phyloP scores from a whole-genome alignment of 176 grass and related monocot genomes.

The Themeda triandra region DNA sequence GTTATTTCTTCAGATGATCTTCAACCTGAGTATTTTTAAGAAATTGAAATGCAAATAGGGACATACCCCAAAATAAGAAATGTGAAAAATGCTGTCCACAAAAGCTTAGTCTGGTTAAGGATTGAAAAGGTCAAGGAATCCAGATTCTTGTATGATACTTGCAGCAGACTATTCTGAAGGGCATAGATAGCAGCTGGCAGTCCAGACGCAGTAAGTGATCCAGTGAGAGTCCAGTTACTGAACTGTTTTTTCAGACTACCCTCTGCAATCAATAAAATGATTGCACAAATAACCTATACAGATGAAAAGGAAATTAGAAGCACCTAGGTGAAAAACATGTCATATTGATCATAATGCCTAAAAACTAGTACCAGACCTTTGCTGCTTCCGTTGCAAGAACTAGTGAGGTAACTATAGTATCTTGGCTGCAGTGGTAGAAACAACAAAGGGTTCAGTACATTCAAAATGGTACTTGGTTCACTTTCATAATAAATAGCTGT shows the following conservation, averaged over 20 bases:
- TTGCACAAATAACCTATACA: constrained; percentile 68
- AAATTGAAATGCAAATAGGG: constrained; percentile 19
- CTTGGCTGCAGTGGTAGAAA: constrained; percentile 53
- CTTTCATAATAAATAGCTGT: background rate
- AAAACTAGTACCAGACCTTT: constrained; percentile 54
- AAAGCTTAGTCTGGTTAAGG: constrained; percentile 96
- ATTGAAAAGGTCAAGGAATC: constrained; percentile 98
- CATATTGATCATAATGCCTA: constrained; percentile 9
- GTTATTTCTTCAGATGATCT: constrained; percentile 4
- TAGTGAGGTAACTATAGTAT: constrained; percentile 88
- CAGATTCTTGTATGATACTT: constrained; percentile 98
- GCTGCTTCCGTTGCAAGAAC: constrained; percentile 79
- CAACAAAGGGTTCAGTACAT: constrained; percentile 10
- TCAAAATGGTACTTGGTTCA: constrained; percentile 9
- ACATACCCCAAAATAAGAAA: constrained; percentile 91
- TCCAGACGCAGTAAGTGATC: constrained; percentile 83
- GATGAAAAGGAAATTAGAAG: constrained; percentile 39
- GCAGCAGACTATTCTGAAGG: constrained; percentile 89
- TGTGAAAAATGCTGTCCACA: constrained; percentile 94
- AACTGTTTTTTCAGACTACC: constrained; percentile 65
- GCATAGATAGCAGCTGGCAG: constrained; percentile 96
- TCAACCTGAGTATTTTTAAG: background rate
- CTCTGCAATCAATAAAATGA: constrained; percentile 71
- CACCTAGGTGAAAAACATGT: background rate
- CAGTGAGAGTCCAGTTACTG: constrained; percentile 64